A percentile compares a stretch with the other conserved stretches of the same genome.
Evolutionary conservation across 495 filamentous ascomycete genomes (phyloP).

Genomic region (Trichoderma erinaceum): DNA sequence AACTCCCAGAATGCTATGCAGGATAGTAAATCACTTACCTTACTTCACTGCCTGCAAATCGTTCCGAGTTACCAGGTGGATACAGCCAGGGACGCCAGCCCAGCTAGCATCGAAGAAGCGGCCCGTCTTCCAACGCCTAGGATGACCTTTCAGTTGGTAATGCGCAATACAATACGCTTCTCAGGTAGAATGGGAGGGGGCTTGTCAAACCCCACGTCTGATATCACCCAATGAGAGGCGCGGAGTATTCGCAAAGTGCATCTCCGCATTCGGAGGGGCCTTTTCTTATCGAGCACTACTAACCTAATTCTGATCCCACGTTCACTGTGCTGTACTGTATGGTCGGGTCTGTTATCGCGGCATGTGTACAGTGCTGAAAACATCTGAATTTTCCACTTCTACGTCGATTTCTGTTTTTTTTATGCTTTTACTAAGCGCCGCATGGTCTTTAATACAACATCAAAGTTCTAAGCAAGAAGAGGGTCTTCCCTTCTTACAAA

Average conservation of each 20-base stretch:
- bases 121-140: background rate
- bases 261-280: conserved; percentile 5
- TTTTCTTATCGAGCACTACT: background rate
- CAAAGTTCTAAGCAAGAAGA: background rate
- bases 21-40: background rate
- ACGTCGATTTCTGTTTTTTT: background rate
- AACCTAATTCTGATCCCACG: background rate
- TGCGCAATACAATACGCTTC: background rate
- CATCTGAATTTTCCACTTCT: background rate
- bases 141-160: conserved; percentile 11
- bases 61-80: background rate
- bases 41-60: background rate
- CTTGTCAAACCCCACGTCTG: background rate
- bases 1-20: too few species aligned
- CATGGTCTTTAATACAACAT: background rate
- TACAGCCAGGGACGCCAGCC: background rate
- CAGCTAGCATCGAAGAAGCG: background rate
- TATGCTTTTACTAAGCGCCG: conserved; percentile 3
- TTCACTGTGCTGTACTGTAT: background rate
- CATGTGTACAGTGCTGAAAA: background rate
- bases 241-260: background rate
- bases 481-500: conserved; percentile 6
- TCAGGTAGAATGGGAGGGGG: background rate
- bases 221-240: background rate
- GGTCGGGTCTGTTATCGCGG: background rate